Evolutionary conservation across 2,329 filamentous ascomycete species (phyloP), one percentile per base, ranked within the genome.

Genomic region (Leptographium procerum): DNA sequence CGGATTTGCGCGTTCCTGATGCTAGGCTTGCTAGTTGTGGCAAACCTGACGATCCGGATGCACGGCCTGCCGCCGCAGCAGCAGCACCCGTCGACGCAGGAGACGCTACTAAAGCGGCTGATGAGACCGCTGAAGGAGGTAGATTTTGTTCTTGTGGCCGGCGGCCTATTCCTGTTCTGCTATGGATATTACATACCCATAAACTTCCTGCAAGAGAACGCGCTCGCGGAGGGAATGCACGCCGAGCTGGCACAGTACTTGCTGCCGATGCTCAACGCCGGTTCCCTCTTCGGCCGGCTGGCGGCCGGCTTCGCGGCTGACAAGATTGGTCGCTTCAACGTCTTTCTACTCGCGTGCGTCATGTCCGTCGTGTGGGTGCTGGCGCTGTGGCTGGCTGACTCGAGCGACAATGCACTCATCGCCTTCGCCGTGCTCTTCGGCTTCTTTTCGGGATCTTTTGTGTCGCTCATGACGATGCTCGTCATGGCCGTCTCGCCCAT

Each of bases 401-500:
- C 54, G 29, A 64, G 66, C 13, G 60, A 66, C 24, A 57, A 62
- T 16, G 65, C 65, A 9, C 59, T 70, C n/a, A 68, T 75, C 36
- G 69, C 68, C 1, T 77, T 75, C 61, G 68, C 73, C 0, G 66
- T 69, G 5, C 64, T 75, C 19, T 77, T 74, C 50, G 75, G 75
- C 29, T 73, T 73, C 68, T 70, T 65, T 56, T 75, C 72, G 0
- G 73, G 73, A 24, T 72, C 72, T 19, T 74, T 71, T 59, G 65
- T 75, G 14, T 70, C 71, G 8, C 64, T 76, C 6, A 66, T 71
- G 11, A 67, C 69, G 5, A 68, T 72, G 0, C 67, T 76, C 1
- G 64, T 74, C 4, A 69, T 69, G 1, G 77, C 85, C 62, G 80
- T 86, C 59, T 80, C 77, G 1, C 77, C 80, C 31, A 69, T 80